Base-by-base conservation (phyloP, 768 basidiomycete species). In the Strobilomyces confusus region DNA sequence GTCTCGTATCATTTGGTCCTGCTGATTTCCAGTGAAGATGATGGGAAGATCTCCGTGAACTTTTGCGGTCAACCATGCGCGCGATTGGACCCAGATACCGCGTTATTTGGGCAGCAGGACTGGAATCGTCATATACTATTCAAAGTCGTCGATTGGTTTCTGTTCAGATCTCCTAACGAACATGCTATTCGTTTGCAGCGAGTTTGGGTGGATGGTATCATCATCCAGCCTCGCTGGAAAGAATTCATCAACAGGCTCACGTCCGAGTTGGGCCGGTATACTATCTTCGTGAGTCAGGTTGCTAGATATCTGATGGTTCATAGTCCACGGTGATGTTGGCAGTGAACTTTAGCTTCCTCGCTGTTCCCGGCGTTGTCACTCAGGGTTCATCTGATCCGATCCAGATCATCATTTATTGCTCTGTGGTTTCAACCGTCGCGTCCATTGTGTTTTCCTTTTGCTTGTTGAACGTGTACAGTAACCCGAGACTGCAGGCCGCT, bases 241-340 rank as follows among this genome's bases (percentile, higher is more conserved):
- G 56, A 47, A 37, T 54, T 54, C 26, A 13, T 53, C 14, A 54
- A 23, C 9, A 40, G 60, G 9, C 32, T 62, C 14, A 58, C 19
- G 9, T 13, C 26, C 1, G 50, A 60, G 37, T 23, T 58, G 13
- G 51, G 32, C 6, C 56, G 48, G 23, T 62, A 48, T 48, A 54
- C 60, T 23, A 54, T 54, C 1, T 50, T 62, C 36, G 60, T 58
- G 32, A 22, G 59, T 44, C 20, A 15, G 6, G 5, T 11, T 37
- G 11, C 4, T 7, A 0, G 26, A n/a, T 23, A 13, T 20, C 37
- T 49, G 6, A 59, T 9, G 19, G 23, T 0, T 47, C 2, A 12
- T 22, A 60, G 58, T 60, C 58, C 17, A 60, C 55, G 30, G 60
- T 62, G 12, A 58, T 60, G 55, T 50, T 60, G 9, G 59, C 59